phyloP scores from a whole-genome alignment of 2,329 filamentous ascomycete genomes.

The Calonectria henricotiae region DNA sequence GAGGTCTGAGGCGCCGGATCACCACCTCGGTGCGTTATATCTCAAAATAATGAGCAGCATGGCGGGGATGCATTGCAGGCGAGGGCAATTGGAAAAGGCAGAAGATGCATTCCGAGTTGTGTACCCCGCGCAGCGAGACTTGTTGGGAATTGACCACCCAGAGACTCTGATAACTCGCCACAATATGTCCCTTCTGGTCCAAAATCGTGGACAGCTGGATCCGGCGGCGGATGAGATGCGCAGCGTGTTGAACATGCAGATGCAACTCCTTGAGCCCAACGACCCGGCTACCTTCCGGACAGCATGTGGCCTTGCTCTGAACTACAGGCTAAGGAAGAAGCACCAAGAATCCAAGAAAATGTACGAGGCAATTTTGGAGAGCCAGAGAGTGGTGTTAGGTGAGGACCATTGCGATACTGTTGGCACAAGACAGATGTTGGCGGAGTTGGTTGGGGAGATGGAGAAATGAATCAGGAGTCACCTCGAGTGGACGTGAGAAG shows the following conservation, averaged over 20 bases:
- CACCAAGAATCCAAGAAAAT: not conserved
- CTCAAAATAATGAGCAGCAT: constrained; percentile 26
- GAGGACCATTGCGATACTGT: constrained; percentile 8
- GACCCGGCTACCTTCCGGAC: constrained; percentile 21
- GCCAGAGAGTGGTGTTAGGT: not conserved
- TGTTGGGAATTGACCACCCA: constrained; percentile 26
- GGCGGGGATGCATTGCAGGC: constrained; percentile 16
- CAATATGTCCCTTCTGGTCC: constrained; percentile 19
- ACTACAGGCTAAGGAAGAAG: constrained; percentile 5
- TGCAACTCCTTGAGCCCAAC: not conserved
- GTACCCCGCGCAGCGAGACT: not conserved
- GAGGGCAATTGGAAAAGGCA: constrained; percentile 17
- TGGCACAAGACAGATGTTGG: constrained; percentile 2
- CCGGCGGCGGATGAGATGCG: constrained; percentile 14
- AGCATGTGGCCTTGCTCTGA: constrained; percentile 19
- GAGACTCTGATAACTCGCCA: constrained; percentile 31
- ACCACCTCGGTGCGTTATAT: not conserved
- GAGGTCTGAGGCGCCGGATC: not conserved
- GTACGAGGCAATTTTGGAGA: constrained; percentile 8
- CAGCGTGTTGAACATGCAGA: constrained; percentile 8
- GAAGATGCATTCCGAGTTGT: constrained; percentile 16
- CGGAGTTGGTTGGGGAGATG: constrained; percentile 6
- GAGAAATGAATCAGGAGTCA: too few species aligned
- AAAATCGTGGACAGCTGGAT: not conserved
- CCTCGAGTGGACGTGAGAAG: not conserved